Base-by-base conservation (phyloP, 441 rosid species). In the Jatropha multifida region DNA sequence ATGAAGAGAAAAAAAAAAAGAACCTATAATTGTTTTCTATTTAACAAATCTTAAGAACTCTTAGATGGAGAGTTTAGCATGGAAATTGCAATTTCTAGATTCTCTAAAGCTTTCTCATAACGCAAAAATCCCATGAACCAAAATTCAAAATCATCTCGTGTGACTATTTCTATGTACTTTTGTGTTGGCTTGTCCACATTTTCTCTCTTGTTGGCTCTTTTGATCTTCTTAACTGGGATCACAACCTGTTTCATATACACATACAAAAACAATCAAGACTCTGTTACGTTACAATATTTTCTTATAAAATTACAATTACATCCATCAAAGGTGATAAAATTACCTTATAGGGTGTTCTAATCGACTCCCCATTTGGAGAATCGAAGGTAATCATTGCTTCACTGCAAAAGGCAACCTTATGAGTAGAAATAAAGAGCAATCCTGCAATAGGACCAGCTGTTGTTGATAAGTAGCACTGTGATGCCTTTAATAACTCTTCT, bases 91-190 rank as follows among this genome's bases (percentile, higher is more conserved):
- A 76, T 81, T 48, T 81, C 65, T 42, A 85, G 82, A 42, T 83
- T 83, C 74, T 13, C 65, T 68, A 78, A 76, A 42, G 86, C 85
- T 73, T 83, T 85, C 74, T 81, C 74, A 66, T 76, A 85, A 38
- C 86, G 82, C 61, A 83, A 69, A 73, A 85, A 85, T 2, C 88
- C 88, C 85, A 83, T 74, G 49, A 85, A 83, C 88, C 88, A 85
- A 74, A 85, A 83, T 20, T 81, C 81, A 71, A 69, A 81, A 20
- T 77, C 74, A 37, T 83, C 88, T 13, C 76, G 69, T 0, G 85
- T 83, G 15, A 79, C 81, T 38, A 85, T 72, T 76, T 83, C 79
- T 54, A 83, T 74, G 69, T 77, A 83, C 76, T 85, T 83, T 76
- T 79, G 79, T 0, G 61, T 77, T n/a, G 88, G 83, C 55, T 81